These are phyloP conservation scores for Cubamyces sp. DNA, from an alignment of 768 basidiomycete genomes.

Conservation along the genomic window DNA sequence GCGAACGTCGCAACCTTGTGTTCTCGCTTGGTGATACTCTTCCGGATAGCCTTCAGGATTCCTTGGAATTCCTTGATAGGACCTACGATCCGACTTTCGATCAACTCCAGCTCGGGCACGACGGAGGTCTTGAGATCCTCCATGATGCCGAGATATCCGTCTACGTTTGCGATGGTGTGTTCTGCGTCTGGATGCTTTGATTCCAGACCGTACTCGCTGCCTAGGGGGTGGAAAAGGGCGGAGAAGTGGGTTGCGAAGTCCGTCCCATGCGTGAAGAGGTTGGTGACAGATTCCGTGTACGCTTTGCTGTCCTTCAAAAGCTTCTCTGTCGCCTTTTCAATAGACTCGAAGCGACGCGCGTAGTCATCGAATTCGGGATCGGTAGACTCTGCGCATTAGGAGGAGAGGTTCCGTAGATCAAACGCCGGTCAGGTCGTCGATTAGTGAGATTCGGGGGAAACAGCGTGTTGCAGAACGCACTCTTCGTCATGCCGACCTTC, in stretches of 20 bases:
- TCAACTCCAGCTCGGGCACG: constrained; percentile 90
- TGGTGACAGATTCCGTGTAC: constrained; percentile 83
- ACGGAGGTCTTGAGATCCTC: constrained; percentile 82
- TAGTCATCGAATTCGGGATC: constrained; percentile 94
- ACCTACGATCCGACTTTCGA: constrained; percentile 81
- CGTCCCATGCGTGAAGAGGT: constrained; percentile 66
- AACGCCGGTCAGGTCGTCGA: constrained; percentile 29
- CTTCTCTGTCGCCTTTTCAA: constrained; percentile 87
- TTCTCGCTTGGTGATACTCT: constrained; percentile 94
- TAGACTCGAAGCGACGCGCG: constrained; percentile 69
- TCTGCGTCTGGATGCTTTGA: constrained; percentile 78
- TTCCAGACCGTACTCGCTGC: constrained; percentile 78
- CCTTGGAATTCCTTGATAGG: constrained; percentile 90
- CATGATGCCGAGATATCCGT: constrained; percentile 71
- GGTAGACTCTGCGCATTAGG: constrained; percentile 58
- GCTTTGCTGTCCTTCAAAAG: constrained; percentile 89
- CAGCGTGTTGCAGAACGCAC: constrained; percentile 44
- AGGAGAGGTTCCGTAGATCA: constrained; percentile 2
- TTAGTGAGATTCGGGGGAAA: neutral
- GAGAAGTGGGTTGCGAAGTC: constrained; percentile 68
- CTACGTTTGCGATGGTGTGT: constrained; percentile 79
- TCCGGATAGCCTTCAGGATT: constrained; percentile 86
- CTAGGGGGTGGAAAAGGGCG: constrained; percentile 64
- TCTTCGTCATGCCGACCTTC: constrained; percentile 92
- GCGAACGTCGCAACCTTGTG: constrained; percentile 68